phyloP scores from a whole-genome alignment of 1,139 yeast species.

The Arxiozyma bovina region DNA sequence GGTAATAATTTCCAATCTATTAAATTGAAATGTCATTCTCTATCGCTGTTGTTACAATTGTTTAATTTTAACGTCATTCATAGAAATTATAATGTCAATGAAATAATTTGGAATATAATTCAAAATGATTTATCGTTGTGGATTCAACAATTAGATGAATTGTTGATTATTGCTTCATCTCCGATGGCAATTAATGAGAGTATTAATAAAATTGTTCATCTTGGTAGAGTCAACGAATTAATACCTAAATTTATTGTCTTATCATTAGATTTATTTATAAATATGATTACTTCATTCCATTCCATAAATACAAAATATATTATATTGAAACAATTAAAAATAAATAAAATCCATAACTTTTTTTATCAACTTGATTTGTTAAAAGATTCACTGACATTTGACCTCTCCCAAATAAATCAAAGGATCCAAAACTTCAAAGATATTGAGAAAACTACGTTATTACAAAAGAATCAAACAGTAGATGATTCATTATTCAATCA shows the following conservation, averaged over 20 bases:
- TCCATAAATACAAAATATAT: slow-evolving; percentile 13
- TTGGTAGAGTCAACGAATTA: neutral
- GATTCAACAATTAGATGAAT: neutral
- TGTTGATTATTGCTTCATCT: neutral
- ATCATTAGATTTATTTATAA: neutral
- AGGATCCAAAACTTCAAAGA: slow-evolving; percentile 23
- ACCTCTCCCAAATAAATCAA: slow-evolving; percentile 6
- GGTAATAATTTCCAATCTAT: neutral
- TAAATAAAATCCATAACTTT: neutral
- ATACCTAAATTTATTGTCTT: neutral
- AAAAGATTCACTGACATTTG: neutral
- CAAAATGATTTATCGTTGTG: neutral
- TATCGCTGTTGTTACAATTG: neutral
- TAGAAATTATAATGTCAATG: neutral
- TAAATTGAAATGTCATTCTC: neutral
- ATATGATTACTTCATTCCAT: slow-evolving; percentile 16
- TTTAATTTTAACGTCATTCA: neutral
- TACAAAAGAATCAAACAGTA: neutral
- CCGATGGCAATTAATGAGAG: neutral
- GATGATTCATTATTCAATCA: neutral
- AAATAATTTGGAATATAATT: neutral
- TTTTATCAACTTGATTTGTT: neutral
- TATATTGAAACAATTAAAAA: slow-evolving; percentile 14
- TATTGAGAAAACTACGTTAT: slow-evolving; percentile 10
- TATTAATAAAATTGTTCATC: neutral